These are phyloP conservation scores for Hanseniaspora jakobsenii DNA, from an alignment of 805 yeast genomes.

Conservation along the genomic window DNA sequence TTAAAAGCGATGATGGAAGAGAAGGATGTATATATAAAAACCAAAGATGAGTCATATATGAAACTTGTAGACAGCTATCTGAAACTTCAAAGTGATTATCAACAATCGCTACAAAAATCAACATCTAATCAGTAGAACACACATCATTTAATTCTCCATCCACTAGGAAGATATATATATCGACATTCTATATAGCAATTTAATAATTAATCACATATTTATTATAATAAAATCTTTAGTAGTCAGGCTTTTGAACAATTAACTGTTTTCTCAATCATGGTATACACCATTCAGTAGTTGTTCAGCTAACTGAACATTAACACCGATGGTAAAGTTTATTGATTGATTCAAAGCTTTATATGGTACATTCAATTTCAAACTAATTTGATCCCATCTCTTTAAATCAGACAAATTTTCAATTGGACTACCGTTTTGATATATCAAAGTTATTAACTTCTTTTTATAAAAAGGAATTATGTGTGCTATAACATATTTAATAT, in stretches of 20 bases:
- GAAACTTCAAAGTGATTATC: constrained; percentile 5
- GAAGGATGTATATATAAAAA: constrained; percentile 5
- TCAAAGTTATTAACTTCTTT: constrained; percentile 58
- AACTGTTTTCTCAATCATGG: constrained; percentile 1
- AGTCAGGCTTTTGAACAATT: too few species aligned
- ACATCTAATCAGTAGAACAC: too few species aligned
- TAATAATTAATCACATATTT: not conserved
- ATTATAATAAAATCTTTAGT: not conserved
- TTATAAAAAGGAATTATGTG: constrained; percentile 69
- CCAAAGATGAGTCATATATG: constrained; percentile 8
- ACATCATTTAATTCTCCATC: too few species aligned
- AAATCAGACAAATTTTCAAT: constrained; percentile 42
- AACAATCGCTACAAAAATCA: not conserved
- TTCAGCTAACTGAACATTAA: constrained; percentile 31
- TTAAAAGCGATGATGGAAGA: constrained; percentile 1
- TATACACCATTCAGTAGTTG: constrained; percentile 7
- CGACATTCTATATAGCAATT: too few species aligned
- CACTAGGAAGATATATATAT: too few species aligned
- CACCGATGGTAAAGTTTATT: constrained; percentile 61
- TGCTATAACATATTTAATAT: constrained; percentile 55
- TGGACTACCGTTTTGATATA: constrained; percentile 33
- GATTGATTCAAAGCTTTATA: constrained; percentile 75
- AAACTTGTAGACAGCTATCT: constrained; percentile 10
- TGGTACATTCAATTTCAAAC: constrained; percentile 52
- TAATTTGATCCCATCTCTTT: constrained; percentile 26